phyloP scores from a whole-genome alignment of 2,329 filamentous ascomycete genomes.

The Fusarium sp. region DNA sequence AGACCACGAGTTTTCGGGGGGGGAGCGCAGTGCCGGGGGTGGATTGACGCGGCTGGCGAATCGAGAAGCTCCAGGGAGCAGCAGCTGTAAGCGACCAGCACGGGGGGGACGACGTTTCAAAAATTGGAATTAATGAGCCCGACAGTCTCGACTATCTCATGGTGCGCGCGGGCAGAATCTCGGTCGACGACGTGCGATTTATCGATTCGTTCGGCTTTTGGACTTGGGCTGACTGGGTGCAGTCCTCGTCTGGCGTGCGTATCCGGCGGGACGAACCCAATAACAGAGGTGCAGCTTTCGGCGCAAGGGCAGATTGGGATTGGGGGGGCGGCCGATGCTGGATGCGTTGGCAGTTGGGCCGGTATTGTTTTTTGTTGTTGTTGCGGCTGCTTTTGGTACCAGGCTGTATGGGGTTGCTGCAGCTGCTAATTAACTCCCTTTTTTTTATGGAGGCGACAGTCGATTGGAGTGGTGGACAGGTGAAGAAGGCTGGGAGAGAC shows the following conservation, averaged over 20 bases:
- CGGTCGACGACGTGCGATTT: constrained; percentile 48
- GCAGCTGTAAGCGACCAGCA: constrained; percentile 28
- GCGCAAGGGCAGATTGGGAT: constrained; percentile 36
- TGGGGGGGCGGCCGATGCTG: constrained; percentile 38
- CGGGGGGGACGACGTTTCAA: constrained; percentile 31
- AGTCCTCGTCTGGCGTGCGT: constrained; percentile 41
- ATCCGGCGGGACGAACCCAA: constrained; percentile 39
- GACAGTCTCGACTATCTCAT: constrained; percentile 57
- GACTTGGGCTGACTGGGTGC: constrained; percentile 28
- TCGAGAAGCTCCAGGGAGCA: constrained; percentile 30
- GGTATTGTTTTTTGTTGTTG: constrained; percentile 37
- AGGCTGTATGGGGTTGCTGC: constrained; percentile 30
- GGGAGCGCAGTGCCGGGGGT: constrained; percentile 38
- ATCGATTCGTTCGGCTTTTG: constrained; percentile 47
- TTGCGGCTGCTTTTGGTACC: constrained; percentile 23
- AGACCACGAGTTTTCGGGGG: constrained; percentile 35
- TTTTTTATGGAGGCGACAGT: constrained; percentile 26
- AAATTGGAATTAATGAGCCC: constrained; percentile 53
- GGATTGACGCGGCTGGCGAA: constrained; percentile 39
- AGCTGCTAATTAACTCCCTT: constrained; percentile 43
- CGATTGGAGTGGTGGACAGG: not conserved
- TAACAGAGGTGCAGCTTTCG: constrained; percentile 39
- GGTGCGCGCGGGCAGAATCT: constrained; percentile 51
- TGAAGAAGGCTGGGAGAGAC: constrained; percentile 24
- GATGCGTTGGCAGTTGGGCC: constrained; percentile 37